Base-by-base conservation (phyloP, 441 rosid species). In the Brassica hybrid region DNA sequence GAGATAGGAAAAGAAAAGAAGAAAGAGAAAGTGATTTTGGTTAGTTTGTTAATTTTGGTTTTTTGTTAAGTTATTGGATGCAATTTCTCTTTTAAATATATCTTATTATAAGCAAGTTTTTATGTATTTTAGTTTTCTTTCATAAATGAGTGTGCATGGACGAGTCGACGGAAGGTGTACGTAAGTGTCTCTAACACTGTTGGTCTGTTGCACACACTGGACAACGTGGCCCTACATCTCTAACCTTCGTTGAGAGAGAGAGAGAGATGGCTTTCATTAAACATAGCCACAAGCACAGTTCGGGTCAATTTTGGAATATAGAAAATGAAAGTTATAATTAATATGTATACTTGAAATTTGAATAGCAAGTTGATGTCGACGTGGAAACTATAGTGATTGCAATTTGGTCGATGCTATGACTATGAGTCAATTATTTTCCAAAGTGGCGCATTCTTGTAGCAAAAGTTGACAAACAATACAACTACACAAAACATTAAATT, bases 181-280 rank as follows among this genome's bases (percentile, higher is more conserved):
- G 79, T 74, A 70, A 74, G 79, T 65, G 67, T 79, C 82, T 75
- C 65, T 21, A 36, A 34, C 16, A 75, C 79, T 80, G 79, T 80
- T 73, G 0, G 43, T n/a, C 43, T 36, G 43, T 36, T 36, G 43
- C 43, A 65, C 62, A 64, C 58, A 68, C 34, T 52, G 12, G 7
- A 30, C 11, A 63, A 17, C 65, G 6, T 61, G 72, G 9, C 48
- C 75, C 79, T 62, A 64, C 52, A n/a, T 73, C 74, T 13, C 70
- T 78, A 72, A 68, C 74, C 41, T 56, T 67, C 65, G 23, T 78
- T 48, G 17, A 62, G 14, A 10, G 34, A 69, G n/a, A n/a, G n/a
- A n/a, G n/a, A n/a, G 74, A 70, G 34, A 57, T 65, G 32, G 14
- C 34, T 19, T 21, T 76, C 75, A 64, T 64, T 64, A 76, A 45